These are phyloP conservation scores for Solanum rostratum DNA, from an alignment of 257 asterid species.

Conservation along the genomic window DNA sequence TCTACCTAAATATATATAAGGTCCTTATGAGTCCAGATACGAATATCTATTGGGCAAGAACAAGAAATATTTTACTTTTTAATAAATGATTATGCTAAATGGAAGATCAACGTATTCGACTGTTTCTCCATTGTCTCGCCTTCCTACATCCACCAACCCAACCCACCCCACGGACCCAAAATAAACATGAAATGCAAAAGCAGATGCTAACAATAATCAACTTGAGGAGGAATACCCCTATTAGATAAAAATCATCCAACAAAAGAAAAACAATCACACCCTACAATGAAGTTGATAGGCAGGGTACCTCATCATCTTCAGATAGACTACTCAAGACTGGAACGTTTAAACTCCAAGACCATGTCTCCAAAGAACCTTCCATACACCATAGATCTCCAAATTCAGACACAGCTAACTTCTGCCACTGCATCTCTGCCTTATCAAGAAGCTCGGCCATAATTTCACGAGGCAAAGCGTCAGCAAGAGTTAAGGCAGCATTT, in stretches of 20 bases:
- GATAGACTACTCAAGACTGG: constrained; percentile 91
- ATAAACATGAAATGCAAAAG: background rate
- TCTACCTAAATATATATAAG: background rate
- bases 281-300: background rate
- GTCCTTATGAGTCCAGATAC: background rate
- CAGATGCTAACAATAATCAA: background rate
- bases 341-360: constrained; percentile 99
- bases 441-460: constrained; percentile 62
- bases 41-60: background rate
- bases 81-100: background rate
- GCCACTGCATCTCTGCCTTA: constrained; percentile 79
- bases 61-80: background rate
- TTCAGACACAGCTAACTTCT: constrained; percentile 78
- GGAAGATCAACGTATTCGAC: background rate
- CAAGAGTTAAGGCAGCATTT: constrained; percentile 58
- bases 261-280: background rate
- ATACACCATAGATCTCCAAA: constrained; percentile 83
- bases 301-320: constrained; percentile 75
- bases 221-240: background rate
- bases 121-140: background rate
- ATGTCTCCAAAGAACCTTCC: constrained; percentile 97
- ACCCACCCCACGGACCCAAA: background rate
- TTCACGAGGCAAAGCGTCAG: constrained; percentile 77
- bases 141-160: background rate
- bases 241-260: background rate